A percentile compares a stretch with the other conserved stretches of the same genome.
Conservation (phyloP, 345 rosid genomes). For the Atalantia buxifolia region DNA sequence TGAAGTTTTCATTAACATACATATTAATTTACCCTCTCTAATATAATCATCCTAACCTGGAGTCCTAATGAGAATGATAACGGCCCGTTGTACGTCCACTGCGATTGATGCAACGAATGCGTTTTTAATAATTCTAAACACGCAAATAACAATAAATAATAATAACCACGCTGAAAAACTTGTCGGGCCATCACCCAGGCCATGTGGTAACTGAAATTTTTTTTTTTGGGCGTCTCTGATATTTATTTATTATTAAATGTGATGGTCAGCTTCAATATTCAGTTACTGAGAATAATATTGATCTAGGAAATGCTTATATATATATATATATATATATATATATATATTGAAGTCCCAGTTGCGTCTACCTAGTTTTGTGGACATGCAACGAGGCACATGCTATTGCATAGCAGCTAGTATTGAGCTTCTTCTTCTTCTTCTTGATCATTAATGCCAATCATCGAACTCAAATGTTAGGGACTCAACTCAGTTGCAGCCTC, state of each 20-base stretch:
- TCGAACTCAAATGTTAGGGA: neutral
- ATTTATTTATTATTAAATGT: neutral
- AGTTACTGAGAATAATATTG: too few relatives aligned
- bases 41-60: neutral
- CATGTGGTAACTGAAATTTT: constrained; percentile 5
- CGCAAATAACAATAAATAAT: too few relatives aligned
- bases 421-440: neutral
- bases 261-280: neutral
- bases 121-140: too few relatives aligned
- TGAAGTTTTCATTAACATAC: too few relatives aligned
- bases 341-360: neutral
- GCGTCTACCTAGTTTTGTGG: neutral
- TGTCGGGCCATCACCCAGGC: constrained; percentile 11
- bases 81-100: neutral
- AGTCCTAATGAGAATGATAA: neutral
- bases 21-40: too few relatives aligned
- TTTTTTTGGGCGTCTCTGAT: neutral
- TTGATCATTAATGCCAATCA: constrained; percentile 7
- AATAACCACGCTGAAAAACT: neutral
- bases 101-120: neutral
- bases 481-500: too few relatives aligned
- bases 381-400: constrained; percentile 4
- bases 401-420: neutral
- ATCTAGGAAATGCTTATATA: too few relatives aligned
- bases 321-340: too few relatives aligned